These are phyloP conservation scores for Cutaneotrichosporon cyanovorans DNA, from an alignment of 1,284 basidiomycete genomes.

Conservation along the genomic window DNA sequence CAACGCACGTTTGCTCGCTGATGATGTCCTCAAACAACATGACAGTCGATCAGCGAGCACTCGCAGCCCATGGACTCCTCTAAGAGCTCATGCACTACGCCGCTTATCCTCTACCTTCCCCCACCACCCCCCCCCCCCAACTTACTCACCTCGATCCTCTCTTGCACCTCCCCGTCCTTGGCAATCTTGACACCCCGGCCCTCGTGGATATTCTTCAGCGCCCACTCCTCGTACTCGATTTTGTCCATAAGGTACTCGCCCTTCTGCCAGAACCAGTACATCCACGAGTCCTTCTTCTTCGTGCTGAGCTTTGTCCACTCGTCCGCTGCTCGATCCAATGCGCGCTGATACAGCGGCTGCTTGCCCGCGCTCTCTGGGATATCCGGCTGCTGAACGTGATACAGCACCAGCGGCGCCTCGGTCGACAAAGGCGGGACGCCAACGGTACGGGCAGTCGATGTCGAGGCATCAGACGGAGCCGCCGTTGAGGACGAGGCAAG, in stretches of 20 bases:
- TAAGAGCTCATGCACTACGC: too few relatives aligned
- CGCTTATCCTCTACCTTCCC: too few relatives aligned
- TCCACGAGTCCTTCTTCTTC: conserved; percentile 34
- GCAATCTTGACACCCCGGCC: conserved; percentile 31
- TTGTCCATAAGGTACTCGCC: conserved; percentile 46
- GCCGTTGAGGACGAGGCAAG: neutral
- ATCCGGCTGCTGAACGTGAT: conserved; percentile 20
- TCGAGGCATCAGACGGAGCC: conserved; percentile 1
- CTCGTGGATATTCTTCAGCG: conserved; percentile 35
- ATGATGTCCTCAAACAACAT: too few relatives aligned
- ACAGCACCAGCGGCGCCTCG: conserved; percentile 15
- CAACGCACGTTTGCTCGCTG: too few relatives aligned
- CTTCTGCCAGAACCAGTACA: conserved; percentile 40
- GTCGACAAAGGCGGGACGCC: neutral
- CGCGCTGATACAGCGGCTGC: conserved; percentile 15
- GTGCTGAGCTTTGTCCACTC: conserved; percentile 40
- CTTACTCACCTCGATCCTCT: conserved; percentile 28
- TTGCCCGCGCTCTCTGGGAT: conserved; percentile 1
- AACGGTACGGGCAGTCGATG: conserved; percentile 1
- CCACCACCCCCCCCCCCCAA: neutral
- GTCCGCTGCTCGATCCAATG: conserved; percentile 32
- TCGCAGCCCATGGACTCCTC: too few relatives aligned
- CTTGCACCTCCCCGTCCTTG: conserved; percentile 22
- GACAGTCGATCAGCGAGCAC: too few relatives aligned
- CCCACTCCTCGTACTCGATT: conserved; percentile 46